Conservation (phyloP, 768 basidiomycete genomes). For the Phaeotremella skinneri region DNA sequence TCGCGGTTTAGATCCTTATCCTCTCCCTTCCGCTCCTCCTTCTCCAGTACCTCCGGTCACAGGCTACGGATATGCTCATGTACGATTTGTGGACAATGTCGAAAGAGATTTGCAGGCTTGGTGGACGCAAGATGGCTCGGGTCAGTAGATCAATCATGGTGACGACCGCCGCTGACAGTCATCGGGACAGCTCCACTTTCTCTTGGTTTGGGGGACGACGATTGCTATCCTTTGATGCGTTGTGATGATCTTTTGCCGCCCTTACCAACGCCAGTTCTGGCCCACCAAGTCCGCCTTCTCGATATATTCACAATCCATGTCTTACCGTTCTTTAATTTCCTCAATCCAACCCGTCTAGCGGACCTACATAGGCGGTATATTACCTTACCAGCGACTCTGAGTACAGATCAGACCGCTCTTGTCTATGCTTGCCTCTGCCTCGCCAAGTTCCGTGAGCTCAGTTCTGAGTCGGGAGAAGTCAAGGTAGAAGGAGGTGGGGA, state of each 20-base stretch:
- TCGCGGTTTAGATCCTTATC: neutral
- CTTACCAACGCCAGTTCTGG: neutral
- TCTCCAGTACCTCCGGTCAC: neutral
- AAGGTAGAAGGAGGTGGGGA: neutral
- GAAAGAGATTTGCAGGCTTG: constrained; percentile 1
- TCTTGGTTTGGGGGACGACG: neutral
- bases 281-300: neutral
- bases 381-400: constrained; percentile 12
- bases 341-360: constrained; percentile 11
- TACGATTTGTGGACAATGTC: neutral
- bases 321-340: neutral
- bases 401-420: constrained; percentile 18
- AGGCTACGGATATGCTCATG: neutral
- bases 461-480: neutral
- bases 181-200: neutral
- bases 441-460: constrained; percentile 9
- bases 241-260: neutral
- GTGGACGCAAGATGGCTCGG: neutral
- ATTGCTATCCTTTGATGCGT: neutral
- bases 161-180: neutral
- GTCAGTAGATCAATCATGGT: neutral
- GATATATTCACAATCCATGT: neutral
- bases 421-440: constrained; percentile 17
- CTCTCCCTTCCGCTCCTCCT: neutral
- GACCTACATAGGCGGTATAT: constrained; percentile 15